Base-by-base conservation (phyloP, 2,329 filamentous ascomycete species). In the Aureobasidium namibiae region DNA sequence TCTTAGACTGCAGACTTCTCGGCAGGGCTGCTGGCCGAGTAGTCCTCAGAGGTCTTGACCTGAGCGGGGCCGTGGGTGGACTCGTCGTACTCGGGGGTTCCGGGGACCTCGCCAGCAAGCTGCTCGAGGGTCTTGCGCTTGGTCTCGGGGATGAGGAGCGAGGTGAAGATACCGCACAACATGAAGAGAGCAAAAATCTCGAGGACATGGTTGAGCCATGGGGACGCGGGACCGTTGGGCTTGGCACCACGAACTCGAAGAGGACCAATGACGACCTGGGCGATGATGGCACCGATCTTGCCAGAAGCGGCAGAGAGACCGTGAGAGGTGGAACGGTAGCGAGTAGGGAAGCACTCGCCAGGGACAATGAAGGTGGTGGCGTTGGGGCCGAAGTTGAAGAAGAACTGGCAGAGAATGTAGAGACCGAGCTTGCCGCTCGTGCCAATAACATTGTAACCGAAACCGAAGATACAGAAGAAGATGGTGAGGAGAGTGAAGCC, bases 131-230 rank as follows among this genome's bases (percentile, higher is more conserved):
- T 90, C 70, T 84, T 79, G 1, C 86, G 80, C 75, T 87, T 90
- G 0, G 86, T 91, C 74, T 91, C 89, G 0, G 88, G 88, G 23
- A 92, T 84, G n/a, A 92, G 74, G 3, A 91, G 75, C 1, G 85
- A 85, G 2, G 83, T 83, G 48, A 89, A 72, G 48, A 82, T 81
- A 36, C 89, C 89, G 54, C 81, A 80, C 6, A 92, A 77, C 89
- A 91, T 92, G 76, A 92, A 91, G 10, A 90, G 77, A 0, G 87
- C 87, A 71, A 89, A 91, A 38, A 91, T 87, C 69, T 90, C 80
- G 76, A 92, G 85, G 38, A 92, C 81, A 60, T 87, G 84, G 70
- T 88, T 81, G 57, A 92, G 78, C 81, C 86, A 88, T 1, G 86
- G 87, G 1, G 72, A 77, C 0, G 80, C 80, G 21, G n/a, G n/a